Base-by-base conservation (phyloP, 2,329 filamentous ascomycete genomes). In the Talaromyces funiculosus region DNA sequence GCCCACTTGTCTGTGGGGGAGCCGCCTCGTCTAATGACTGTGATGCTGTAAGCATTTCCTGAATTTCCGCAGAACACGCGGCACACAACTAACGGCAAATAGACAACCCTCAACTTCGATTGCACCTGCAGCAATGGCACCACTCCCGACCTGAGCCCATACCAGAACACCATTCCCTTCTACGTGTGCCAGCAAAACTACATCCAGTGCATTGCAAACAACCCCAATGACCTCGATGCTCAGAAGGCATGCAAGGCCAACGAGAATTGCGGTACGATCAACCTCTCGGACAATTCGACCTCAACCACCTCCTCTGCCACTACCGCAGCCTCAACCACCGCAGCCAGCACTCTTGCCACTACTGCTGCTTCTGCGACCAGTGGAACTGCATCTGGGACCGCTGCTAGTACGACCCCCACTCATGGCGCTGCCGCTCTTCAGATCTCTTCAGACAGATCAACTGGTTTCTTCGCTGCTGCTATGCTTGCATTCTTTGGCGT, bases 111-210 rank as follows among this genome's bases (percentile, higher is more conserved):
- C 62, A 72, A 71, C 35, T 88, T 78, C 77, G 77, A 69, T 61
- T 89, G 86, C 74, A 75, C 76, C 55, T 89, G 86, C 78, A 64
- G 68, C 64, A 82, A 85, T 70, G 81, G 80, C 65, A 80, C 78
- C 43, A 70, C 72, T 7, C 84, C 84, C 65, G 80, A 85, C 68
- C 78, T 86, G 66, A 71, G 75, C 62, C 74, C 78, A 66, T 89
- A 86, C 74, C 66, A 73, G 58, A 75, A 83, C 72, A 84, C 84
- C 24, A 75, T 89, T 53, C 84, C 85, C 43, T 84, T 78, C 73
- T 86, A 78, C 72, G 79, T 84, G 72, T 88, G 86, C 77, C 69
- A 80, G 67, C 74, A 73, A 64, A 82, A 79, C 74, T 83, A 73
- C 68, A 66, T 64, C 24, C 76, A 81, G 66, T 83, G 81, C 68